phyloP scores from a whole-genome alignment of 305 asterid species.

The Fraxinus angustifolia region DNA sequence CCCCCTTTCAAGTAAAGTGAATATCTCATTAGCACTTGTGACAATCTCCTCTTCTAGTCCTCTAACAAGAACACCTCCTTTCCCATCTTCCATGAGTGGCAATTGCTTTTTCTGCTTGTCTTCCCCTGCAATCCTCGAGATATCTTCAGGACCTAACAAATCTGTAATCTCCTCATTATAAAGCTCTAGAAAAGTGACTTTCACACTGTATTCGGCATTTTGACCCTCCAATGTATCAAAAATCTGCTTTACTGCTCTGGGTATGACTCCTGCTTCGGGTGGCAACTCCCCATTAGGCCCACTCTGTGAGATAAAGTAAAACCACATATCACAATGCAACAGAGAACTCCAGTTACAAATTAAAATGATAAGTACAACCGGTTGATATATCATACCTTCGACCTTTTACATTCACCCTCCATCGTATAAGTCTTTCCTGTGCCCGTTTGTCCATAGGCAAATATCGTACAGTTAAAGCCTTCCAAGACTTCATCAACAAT shows the following conservation, averaged over 20 bases:
- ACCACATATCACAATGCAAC: neutral
- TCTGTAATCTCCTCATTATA: slow-evolving; percentile 95
- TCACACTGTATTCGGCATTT: slow-evolving; percentile 87
- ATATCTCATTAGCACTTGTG: slow-evolving; percentile 74
- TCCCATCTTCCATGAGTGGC: slow-evolving; percentile 97
- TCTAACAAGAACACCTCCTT: slow-evolving; percentile 93
- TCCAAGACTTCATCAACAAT: slow-evolving; percentile 84
- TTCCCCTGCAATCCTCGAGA: slow-evolving; percentile 56
- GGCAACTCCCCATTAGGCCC: slow-evolving; percentile 83
- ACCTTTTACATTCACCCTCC: slow-evolving; percentile 91
- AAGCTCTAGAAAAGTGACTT: slow-evolving; percentile 87
- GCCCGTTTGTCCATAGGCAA: slow-evolving; percentile 96
- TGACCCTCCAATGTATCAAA: slow-evolving; percentile 88
- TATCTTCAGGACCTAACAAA: slow-evolving; percentile 81
- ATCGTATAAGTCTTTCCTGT: slow-evolving; percentile 83
- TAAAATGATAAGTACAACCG: neutral
- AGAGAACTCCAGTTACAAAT: neutral
- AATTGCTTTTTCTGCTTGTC: slow-evolving; percentile 88
- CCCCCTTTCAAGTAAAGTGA: slow-evolving; percentile 82
- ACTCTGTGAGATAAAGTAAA: slow-evolving; percentile 38
- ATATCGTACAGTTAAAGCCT: slow-evolving; percentile 93
- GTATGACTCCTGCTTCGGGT: slow-evolving; percentile 85
- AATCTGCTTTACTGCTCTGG: slow-evolving; percentile 82
- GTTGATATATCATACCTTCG: slow-evolving; percentile 49
- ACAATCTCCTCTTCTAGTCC: slow-evolving; percentile 96